phyloP scores from a whole-genome alignment of 768 basidiomycete genomes.

The Coprinopsis cinerea region DNA sequence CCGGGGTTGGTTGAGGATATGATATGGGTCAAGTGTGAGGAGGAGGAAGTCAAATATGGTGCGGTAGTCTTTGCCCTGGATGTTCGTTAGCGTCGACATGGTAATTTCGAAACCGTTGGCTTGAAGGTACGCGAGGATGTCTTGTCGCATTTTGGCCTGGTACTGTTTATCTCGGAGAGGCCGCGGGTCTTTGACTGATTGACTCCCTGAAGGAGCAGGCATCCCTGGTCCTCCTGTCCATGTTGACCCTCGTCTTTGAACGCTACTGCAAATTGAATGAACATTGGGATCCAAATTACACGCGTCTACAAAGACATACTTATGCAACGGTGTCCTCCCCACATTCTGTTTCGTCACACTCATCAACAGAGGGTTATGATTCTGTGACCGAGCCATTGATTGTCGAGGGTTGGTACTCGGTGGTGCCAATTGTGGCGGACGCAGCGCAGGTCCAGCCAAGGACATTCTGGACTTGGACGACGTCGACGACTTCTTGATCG shows the following conservation, averaged over 20 bases:
- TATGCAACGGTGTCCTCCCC: conserved; percentile 72
- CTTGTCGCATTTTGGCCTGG: conserved; percentile 69
- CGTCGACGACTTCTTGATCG: conserved; percentile 61
- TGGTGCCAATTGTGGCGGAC: conserved; percentile 43
- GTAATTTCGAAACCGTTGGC: conserved; percentile 61
- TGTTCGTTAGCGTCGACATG: conserved; percentile 63
- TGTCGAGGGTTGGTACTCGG: conserved; percentile 56
- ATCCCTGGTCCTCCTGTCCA: conserved; percentile 53
- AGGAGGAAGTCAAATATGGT: conserved; percentile 79
- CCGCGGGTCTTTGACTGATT: conserved; percentile 64
- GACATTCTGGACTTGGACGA: conserved; percentile 57
- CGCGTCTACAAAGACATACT: conserved; percentile 36
- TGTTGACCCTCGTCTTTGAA: conserved; percentile 70
- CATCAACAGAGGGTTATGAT: conserved; percentile 57
- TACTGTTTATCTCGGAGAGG: conserved; percentile 73
- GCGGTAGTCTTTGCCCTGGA: conserved; percentile 84
- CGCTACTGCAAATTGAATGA: conserved; percentile 39
- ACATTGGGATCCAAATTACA: background rate
- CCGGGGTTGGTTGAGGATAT: conserved; percentile 45
- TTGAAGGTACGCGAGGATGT: conserved; percentile 69
- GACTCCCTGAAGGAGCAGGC: conserved; percentile 46
- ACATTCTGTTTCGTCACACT: conserved; percentile 62
- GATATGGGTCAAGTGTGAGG: conserved; percentile 60
- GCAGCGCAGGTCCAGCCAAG: conserved; percentile 67
- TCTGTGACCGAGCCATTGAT: conserved; percentile 67